These are phyloP conservation scores for Crithidia thermophila DNA, from an alignment of 208 protist species.

Conservation along the genomic window DNA sequence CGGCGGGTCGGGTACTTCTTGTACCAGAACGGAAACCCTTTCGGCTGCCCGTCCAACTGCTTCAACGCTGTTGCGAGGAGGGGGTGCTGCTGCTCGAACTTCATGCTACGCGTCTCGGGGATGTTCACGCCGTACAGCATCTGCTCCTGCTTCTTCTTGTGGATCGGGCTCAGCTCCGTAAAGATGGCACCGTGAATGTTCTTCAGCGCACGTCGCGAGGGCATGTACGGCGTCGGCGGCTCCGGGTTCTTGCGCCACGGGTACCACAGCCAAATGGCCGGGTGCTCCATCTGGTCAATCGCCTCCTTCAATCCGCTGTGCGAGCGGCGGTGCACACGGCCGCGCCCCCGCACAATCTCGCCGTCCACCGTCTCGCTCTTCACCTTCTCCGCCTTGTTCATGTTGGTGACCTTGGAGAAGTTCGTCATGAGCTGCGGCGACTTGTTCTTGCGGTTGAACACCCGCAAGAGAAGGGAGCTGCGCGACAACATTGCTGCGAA, in stretches of 20 bases:
- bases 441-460: conserved; percentile 66
- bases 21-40: conserved; percentile 93
- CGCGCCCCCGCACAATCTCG: conserved; percentile 83
- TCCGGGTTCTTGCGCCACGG: conserved; percentile 93
- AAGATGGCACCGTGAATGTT: conserved; percentile 91
- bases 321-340: conserved; percentile 76
- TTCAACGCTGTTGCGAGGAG: conserved; percentile 77
- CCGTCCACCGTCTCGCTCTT: conserved; percentile 75
- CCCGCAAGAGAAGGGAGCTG: conserved; percentile 39
- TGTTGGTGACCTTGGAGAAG: conserved; percentile 81
- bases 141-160: conserved; percentile 90
- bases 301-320: conserved; percentile 84
- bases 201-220: conserved; percentile 86
- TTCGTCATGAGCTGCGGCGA: conserved; percentile 71
- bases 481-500: conserved; percentile 71
- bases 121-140: conserved; percentile 92
- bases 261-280: conserved; percentile 93
- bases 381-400: conserved; percentile 83
- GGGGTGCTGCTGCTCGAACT: conserved; percentile 86
- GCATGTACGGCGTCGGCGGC: conserved; percentile 89
- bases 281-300: conserved; percentile 89
- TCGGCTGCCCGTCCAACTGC: conserved; percentile 78
- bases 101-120: conserved; percentile 70
- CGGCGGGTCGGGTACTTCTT: conserved; percentile 92
- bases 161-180: conserved; percentile 74